Evolutionary conservation across 768 basidiomycete genomes (phyloP).

Genomic region (Mycena galopus): DNA sequence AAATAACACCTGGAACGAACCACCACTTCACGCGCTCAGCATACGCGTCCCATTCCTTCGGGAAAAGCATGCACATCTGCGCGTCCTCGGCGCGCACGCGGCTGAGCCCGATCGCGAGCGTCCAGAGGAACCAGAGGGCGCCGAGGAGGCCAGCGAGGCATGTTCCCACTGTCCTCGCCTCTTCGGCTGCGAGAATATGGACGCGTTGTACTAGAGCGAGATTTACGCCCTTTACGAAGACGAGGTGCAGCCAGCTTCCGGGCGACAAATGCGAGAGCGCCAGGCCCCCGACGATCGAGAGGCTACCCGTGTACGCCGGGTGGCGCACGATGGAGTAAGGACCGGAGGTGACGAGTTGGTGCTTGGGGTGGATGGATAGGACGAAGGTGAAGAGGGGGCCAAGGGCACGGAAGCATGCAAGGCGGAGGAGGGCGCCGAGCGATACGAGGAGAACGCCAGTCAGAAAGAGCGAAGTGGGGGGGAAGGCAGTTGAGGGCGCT

Average conservation of each 20-base stretch:
- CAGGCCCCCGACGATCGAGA: background rate
- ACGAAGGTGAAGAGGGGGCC: background rate
- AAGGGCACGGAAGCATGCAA: slow-evolving; percentile 29
- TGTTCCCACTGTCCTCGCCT: background rate
- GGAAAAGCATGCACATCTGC: slow-evolving; percentile 61
- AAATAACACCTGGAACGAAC: slow-evolving; percentile 64
- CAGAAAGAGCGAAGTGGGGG: slow-evolving; percentile 48
- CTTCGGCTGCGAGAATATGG: too few species aligned
- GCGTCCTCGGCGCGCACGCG: slow-evolving; percentile 65
- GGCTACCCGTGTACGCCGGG: background rate
- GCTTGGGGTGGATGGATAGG: background rate
- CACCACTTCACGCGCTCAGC: slow-evolving; percentile 59
- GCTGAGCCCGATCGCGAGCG: slow-evolving; percentile 61
- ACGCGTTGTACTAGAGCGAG: too few species aligned
- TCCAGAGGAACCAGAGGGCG: slow-evolving; percentile 64
- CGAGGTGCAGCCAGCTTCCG: slow-evolving; percentile 33
- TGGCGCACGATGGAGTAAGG: background rate
- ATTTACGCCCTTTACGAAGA: too few species aligned
- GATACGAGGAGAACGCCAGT: slow-evolving; percentile 58
- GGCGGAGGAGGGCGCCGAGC: slow-evolving; percentile 61
- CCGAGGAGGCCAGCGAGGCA: slow-evolving; percentile 37
- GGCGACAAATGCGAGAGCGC: background rate
- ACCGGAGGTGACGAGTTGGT: background rate
- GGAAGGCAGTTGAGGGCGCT: too few species aligned
- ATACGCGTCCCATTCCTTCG: slow-evolving; percentile 62